Base-by-base conservation (phyloP, 2,329 filamentous ascomycete species). In the Exophiala xenobiotica region DNA sequence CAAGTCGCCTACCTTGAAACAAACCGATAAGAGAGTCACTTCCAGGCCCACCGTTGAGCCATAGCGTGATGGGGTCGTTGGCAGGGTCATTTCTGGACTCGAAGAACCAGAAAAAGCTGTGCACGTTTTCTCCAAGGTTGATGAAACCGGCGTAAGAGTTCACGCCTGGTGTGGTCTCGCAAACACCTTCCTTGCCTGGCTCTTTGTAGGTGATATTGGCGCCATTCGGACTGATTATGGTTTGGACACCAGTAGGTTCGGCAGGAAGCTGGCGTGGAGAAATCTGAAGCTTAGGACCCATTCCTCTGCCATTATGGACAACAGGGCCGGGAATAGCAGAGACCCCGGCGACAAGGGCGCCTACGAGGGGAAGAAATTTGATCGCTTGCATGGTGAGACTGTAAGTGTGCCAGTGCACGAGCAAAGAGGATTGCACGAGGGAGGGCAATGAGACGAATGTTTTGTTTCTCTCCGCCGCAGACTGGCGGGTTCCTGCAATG, bases 151-250 rank as follows among this genome's bases (percentile, higher is more conserved):
- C 75, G 59, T 76, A 81, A 22, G 75, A 78, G 57, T 80, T 80
- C 16, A 81, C 78, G 22, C 74, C 72, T 1, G 77, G 77, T 14
- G 78, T 77, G 2, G 77, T 72, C 66, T 82, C 79, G 57, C 79
- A 81, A 49, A 80, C 61, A 3, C 65, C 68, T 33, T 68, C 65
- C 45, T 67, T 79, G 3, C 78, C 78, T 3, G 74, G 78, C 63
- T 81, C 69, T 64, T 83, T 83, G 65, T 81, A 83, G 14, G 79
- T 76, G 49, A 83, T 79, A 19, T 74, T 74, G 54, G 79, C 68
- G 49, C 74, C 74, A 49, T 68, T 71, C 3, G 70, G 66, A 12
- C 68, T 70, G 40, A 61, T 65, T 40, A 72, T 66, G 2, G 64
- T 64, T 50, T 69, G 67, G n/a, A 73, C 65, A 7, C 65, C 67